Evolutionary conservation across 2,329 filamentous ascomycete species (phyloP), one percentile per base, ranked within the genome.

Genomic region (Chaetomiaceae sp.): DNA sequence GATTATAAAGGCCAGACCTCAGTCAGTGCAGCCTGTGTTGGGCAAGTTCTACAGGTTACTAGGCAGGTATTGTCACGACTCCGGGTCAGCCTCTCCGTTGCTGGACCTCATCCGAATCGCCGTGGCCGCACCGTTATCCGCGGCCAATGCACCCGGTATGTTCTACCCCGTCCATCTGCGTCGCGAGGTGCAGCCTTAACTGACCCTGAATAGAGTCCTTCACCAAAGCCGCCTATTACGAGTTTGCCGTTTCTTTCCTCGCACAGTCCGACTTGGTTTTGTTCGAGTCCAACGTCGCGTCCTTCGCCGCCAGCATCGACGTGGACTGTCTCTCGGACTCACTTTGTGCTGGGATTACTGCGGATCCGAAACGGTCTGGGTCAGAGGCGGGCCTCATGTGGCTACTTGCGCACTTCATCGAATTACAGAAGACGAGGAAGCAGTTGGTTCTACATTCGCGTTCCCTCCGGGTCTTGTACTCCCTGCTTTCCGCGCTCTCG

Each of bases 401-500:
- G 76, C 75, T 88, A 25, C 70, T 90, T 25, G 79, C 87, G 14
- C 83, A 88, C 62, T 85, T 86, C 58, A 78, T 88, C 55, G 77
- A 80, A 47, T 67, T 87, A 12, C 76, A 78, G 47, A 72, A 72
- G 51, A 68, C 67, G 9, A 69, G 68, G 42, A 61, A 62, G 14
- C 64, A 67, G 25, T 62, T 65, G 9, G 64, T 63, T 3, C 66
- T 72, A 33, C 71, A 71, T 14, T 62, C 72, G 6, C 64, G 68
- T 7, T 78, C 77, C 57, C 64, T 84, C 6, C 72, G 75, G 48
- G 76, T 79, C 1, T 64, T 84, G 6, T 79, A 82, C 53, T 69
- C 76, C 6, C 79, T 80, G 55, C 64, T 85, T 6, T 78, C 81
- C 4, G 68, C 69, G 38, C 71, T 81, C 11, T 75, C 79, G 1